Percentiles rank a stretch among this genome's conserved stretches.
phyloP scores from a whole-genome alignment of 805 yeast genomes.

The Priceomyces castillae region DNA sequence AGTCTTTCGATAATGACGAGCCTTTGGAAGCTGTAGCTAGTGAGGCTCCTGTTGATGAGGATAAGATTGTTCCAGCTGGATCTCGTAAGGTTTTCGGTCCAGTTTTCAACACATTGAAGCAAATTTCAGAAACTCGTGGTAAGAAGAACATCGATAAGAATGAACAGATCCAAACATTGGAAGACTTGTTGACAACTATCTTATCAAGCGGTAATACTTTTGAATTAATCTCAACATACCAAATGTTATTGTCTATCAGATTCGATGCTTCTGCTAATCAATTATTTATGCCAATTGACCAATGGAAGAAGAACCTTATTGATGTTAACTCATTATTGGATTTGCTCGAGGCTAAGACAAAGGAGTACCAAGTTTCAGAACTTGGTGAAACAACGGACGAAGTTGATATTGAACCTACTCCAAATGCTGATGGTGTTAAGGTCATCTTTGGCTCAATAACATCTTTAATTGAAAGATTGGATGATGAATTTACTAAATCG shows the following conservation, averaged over 20 bases:
- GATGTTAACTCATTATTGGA: slow-evolving; percentile 64
- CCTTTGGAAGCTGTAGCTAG: slow-evolving; percentile 35
- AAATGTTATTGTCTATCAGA: slow-evolving; percentile 81
- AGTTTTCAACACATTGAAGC: slow-evolving; percentile 69
- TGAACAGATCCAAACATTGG: slow-evolving; percentile 75
- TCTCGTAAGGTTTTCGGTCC: slow-evolving; percentile 38
- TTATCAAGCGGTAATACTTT: slow-evolving; percentile 45
- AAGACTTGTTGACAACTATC: slow-evolving; percentile 47
- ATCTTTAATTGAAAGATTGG: slow-evolving; percentile 87
- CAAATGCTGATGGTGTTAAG: slow-evolving; percentile 59
- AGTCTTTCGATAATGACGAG: slow-evolving; percentile 60
- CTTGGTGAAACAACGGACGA: slow-evolving; percentile 68
- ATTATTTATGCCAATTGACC: slow-evolving; percentile 69
- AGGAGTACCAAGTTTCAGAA: slow-evolving; percentile 68
- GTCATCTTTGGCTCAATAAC: slow-evolving; percentile 80
- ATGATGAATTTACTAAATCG: slow-evolving; percentile 88
- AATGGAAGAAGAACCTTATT: slow-evolving; percentile 70
- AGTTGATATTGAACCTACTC: slow-evolving; percentile 63
- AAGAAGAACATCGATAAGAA: slow-evolving; percentile 84
- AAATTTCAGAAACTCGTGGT: slow-evolving; percentile 87
- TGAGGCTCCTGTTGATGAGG: slow-evolving; percentile 33
- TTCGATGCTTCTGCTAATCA: slow-evolving; percentile 74
- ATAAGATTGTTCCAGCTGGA: slow-evolving; percentile 36
- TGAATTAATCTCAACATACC: slow-evolving; percentile 73
- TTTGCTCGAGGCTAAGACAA: slow-evolving; percentile 61